Conservation (phyloP, 148 eudicot genomes). For the Fagopyrum homotropicum region DNA sequence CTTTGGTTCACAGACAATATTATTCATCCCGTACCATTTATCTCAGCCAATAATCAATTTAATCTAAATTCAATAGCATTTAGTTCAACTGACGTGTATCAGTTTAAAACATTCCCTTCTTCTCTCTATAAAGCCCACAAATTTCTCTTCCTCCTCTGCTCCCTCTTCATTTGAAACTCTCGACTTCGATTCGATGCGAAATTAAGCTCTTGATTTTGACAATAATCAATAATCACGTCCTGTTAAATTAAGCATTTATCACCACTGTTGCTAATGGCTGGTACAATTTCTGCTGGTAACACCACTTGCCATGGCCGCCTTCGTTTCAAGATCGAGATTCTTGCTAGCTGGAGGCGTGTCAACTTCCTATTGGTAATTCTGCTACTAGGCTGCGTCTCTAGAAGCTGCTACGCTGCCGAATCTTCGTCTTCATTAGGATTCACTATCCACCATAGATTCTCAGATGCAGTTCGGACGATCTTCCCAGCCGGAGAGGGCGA, state of each 20-base stretch:
- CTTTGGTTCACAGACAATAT: too few relatives aligned
- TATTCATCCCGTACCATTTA: too few relatives aligned
- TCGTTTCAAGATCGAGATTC: background rate
- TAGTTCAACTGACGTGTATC: too few relatives aligned
- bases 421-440: background rate
- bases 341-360: background rate
- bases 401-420: background rate
- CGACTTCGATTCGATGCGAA: background rate
- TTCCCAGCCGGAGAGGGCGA: background rate
- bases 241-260: background rate
- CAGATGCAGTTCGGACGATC: background rate
- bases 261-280: background rate
- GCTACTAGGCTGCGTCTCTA: background rate
- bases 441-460: conserved; percentile 7
- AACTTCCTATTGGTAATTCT: background rate
- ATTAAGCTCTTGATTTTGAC: background rate
- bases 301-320: background rate
- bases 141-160: background rate
- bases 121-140: background rate
- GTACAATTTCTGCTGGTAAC: background rate
- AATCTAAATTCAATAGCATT: too few relatives aligned
- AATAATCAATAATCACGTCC: too few relatives aligned
- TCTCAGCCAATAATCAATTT: too few relatives aligned
- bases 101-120: background rate
- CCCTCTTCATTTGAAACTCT: background rate